These are phyloP conservation scores for Citrus glauca DNA, from an alignment of 345 rosid species.

Conservation along the genomic window DNA sequence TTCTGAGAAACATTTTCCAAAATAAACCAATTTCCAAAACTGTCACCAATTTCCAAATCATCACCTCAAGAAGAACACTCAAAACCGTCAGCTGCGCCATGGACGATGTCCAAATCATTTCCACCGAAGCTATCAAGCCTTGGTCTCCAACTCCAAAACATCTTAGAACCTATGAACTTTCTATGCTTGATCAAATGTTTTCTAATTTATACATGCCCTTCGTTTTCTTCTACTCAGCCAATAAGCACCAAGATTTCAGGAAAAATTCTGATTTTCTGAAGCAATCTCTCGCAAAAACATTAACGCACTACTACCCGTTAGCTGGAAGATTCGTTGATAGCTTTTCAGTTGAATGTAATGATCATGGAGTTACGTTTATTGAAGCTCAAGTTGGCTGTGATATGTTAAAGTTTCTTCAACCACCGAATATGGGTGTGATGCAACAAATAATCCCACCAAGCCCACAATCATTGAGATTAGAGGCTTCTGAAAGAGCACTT, in stretches of 20 bases:
- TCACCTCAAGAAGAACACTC: too few relatives aligned
- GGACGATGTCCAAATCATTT: slow-evolving; percentile 16
- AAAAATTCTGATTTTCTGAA: slow-evolving; percentile 1
- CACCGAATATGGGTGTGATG: not conserved
- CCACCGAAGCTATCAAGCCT: slow-evolving; percentile 19
- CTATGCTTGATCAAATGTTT: slow-evolving; percentile 23
- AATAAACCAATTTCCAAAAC: too few relatives aligned
- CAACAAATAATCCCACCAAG: slow-evolving; percentile 10
- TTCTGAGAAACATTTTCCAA: too few relatives aligned
- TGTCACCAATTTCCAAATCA: too few relatives aligned
- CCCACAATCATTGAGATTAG: not conserved
- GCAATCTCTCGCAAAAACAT: slow-evolving; percentile 15
- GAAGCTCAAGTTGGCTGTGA: slow-evolving; percentile 4
- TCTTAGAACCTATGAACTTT: slow-evolving; percentile 25
- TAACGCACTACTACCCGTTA: slow-evolving; percentile 22
- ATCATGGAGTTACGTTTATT: slow-evolving; percentile 13
- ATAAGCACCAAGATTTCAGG: not conserved
- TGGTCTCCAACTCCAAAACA: not conserved
- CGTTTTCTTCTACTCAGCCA: slow-evolving; percentile 18
- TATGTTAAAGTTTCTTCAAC: not conserved
- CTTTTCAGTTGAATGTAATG: slow-evolving; percentile 23
- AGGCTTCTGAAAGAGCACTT: not conserved
- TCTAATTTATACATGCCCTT: slow-evolving; percentile 15
- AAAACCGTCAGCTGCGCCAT: not conserved
- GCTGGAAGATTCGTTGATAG: slow-evolving; percentile 18